A percentile compares a stretch with the other conserved stretches of the same genome.
phyloP scores from a whole-genome alignment of 805 yeast genomes.

The Kregervanrija pseudodelftensis region DNA sequence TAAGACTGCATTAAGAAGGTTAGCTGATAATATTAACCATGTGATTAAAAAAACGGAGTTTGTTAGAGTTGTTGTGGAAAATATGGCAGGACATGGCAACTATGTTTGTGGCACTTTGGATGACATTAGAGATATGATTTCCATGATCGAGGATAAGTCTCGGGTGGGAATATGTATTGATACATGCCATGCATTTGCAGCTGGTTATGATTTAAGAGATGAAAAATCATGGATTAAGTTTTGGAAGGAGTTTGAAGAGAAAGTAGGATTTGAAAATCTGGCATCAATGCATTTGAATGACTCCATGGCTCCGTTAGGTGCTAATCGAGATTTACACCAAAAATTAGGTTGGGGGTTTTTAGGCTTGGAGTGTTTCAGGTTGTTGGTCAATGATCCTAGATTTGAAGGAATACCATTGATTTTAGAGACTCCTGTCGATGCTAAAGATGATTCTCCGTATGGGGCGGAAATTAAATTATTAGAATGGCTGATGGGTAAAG shows the following conservation, averaged over 20 bases:
- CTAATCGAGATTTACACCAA: constrained; percentile 89
- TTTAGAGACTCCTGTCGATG: constrained; percentile 73
- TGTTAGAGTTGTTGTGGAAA: constrained; percentile 87
- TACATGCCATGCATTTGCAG: constrained; percentile 94
- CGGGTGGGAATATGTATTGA: constrained; percentile 96
- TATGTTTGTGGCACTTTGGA: constrained; percentile 76
- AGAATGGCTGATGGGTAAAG: constrained; percentile 69
- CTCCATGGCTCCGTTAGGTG: constrained; percentile 88
- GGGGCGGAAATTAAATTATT: constrained; percentile 78
- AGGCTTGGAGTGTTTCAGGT: constrained; percentile 78
- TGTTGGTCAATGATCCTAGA: constrained; percentile 61
- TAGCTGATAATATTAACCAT: constrained; percentile 74
- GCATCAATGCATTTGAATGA: constrained; percentile 86
- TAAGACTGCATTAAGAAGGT: constrained; percentile 49
- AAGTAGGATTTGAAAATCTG: constrained; percentile 69
- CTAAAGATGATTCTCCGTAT: constrained; percentile 55
- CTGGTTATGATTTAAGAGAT: constrained; percentile 83
- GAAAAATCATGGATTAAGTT: constrained; percentile 52
- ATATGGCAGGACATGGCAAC: constrained; percentile 97
- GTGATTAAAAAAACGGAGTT: constrained; percentile 68
- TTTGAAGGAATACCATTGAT: constrained; percentile 68
- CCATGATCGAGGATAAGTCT: constrained; percentile 65
- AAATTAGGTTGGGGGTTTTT: constrained; percentile 82
- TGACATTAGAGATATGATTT: constrained; percentile 71
- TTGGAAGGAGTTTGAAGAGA: constrained; percentile 69